Conservation (phyloP, 208 protist species). For the Trypanosoma lewisi region DNA sequence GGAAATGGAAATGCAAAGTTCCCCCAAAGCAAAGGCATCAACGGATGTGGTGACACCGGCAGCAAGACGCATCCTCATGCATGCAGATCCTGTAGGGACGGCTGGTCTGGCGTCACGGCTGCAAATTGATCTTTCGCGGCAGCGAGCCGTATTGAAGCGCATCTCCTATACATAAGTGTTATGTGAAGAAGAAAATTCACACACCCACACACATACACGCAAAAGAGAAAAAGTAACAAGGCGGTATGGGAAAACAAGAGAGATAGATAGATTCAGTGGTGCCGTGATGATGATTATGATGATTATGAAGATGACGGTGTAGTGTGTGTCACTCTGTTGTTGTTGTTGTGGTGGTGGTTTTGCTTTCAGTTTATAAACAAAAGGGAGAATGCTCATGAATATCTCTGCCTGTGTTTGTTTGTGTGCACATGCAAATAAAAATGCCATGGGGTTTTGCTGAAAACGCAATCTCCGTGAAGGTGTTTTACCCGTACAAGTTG, state of each 20-base stretch:
- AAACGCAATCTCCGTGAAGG: too few species aligned
- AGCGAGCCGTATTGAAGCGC: slow-evolving; percentile 76
- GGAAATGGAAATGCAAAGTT: slow-evolving; percentile 43
- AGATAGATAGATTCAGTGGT: too few species aligned
- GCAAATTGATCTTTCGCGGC: slow-evolving; percentile 77
- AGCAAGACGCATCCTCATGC: neutral
- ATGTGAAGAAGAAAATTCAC: neutral
- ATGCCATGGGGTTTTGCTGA: too few species aligned
- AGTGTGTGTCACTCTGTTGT: neutral
- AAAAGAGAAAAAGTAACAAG: neutral
- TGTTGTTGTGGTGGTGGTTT: slow-evolving; percentile 13
- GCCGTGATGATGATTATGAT: too few species aligned
- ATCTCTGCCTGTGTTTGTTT: too few species aligned
- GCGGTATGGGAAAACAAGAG: slow-evolving; percentile 8
- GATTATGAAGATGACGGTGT: too few species aligned
- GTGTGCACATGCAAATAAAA: too few species aligned
- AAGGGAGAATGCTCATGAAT: too few species aligned
- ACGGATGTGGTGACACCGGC: neutral
- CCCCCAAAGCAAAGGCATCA: slow-evolving; percentile 4
- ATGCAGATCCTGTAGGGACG: slow-evolving; percentile 9
- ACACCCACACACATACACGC: too few species aligned
- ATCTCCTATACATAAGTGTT: slow-evolving; percentile 24
- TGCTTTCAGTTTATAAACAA: neutral
- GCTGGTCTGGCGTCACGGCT: slow-evolving; percentile 43
- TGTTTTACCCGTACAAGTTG: too few species aligned